Base-by-base conservation (phyloP, 352 stramenopile genomes). In the Pythium graminicola region DNA sequence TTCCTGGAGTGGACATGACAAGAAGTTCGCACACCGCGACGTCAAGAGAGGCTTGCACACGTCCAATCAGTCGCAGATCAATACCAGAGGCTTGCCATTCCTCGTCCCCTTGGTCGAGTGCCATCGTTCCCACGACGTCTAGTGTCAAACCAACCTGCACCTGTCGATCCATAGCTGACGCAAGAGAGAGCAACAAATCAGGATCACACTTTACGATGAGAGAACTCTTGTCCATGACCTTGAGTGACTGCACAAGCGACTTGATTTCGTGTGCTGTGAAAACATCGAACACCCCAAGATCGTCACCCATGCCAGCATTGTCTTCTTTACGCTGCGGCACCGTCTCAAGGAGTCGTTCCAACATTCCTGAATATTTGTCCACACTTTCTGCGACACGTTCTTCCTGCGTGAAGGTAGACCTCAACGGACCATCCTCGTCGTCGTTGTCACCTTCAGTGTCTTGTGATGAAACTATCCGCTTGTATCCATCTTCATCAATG, bases 11-110 rank as follows among this genome's bases (percentile, higher is more conserved):
- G 8, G 78, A 74, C 61, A 92, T 87, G 32, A 95, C 42, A 16
- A 86, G 65, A 2, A 95, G 64, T 54, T 86, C 72, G 31, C 75
- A 90, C 39, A 88, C 83, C 0, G 66, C 77, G 10, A 85, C 64
- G 60, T 93, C 81, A 27, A 95, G 55, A 4, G 72, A 78, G 1
- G 57, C 52, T 19, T 70, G 60, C 5, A 81, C 38, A 3, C 65
- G 60, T 6, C 62, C 53, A n/a, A 82, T 56, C 20, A 79, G 38
- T 7, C 56, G 66, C 6, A 53, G 14, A 40, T 78, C 67, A 38
- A 75, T 75, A 1, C 64, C 67, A 14, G 55, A 64, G 2, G 57
- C 22, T 24, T 67, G 59, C 58, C 58, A 72, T n/a, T 74, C 55
- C 11, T 67, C 62, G 50, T 73, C 66, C 9, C 54, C 59, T 32